These are phyloP conservation scores for Cucurbita moschata DNA, from an alignment of 306 rosid genomes.

Conservation along the genomic window DNA sequence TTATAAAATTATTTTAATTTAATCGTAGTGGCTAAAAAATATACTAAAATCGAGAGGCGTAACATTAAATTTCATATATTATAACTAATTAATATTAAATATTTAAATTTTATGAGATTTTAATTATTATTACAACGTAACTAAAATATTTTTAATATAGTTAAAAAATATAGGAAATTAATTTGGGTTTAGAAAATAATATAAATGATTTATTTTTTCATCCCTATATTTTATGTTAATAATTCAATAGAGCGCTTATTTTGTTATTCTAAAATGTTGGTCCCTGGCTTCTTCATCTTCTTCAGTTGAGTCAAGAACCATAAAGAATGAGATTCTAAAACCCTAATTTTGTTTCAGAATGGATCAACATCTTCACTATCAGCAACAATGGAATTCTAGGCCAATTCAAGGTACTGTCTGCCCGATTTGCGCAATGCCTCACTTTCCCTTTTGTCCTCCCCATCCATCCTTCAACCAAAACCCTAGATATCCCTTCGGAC, in stretches of 20 bases:
- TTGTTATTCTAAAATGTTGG: background rate
- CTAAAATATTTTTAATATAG: too few relatives aligned
- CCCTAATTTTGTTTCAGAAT: background rate
- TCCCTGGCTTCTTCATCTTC: background rate
- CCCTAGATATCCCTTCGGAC: conserved; percentile 14
- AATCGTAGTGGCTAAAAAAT: background rate
- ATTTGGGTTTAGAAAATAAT: background rate
- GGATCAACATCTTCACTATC: conserved; percentile 16
- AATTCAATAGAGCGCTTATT: background rate
- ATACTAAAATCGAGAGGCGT: background rate
- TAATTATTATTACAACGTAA: too few relatives aligned
- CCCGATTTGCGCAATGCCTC: conserved; percentile 28
- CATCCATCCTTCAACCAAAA: conserved; percentile 24
- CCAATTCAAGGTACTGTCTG: conserved; percentile 26
- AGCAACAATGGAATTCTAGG: conserved; percentile 34
- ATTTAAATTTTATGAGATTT: too few relatives aligned
- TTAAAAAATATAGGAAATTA: too few relatives aligned
- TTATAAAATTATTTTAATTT: background rate
- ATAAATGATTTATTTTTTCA: background rate
- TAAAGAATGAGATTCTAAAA: background rate
- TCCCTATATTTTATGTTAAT: background rate
- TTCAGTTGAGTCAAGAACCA: background rate
- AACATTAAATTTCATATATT: too few relatives aligned
- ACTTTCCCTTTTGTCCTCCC: conserved; percentile 49
- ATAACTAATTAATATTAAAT: too few relatives aligned